These are phyloP conservation scores for Conringia planisiliqua DNA, from an alignment of 345 rosid species.

Conservation along the genomic window DNA sequence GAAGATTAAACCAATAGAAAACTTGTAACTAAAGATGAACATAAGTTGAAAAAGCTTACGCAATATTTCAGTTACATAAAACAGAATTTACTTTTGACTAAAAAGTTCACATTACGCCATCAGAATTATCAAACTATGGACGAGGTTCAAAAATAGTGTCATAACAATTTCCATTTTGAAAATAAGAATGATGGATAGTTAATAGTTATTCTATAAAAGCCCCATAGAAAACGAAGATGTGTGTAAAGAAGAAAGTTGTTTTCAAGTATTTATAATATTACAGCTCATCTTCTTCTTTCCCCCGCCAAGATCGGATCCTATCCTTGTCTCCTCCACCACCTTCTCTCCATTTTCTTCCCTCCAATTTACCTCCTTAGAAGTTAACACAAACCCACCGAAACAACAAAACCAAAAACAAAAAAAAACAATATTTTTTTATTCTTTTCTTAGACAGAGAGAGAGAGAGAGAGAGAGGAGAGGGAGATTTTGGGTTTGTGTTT, in stretches of 20 bases:
- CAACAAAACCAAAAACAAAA: background rate
- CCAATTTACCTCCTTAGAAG: slow-evolving; percentile 12
- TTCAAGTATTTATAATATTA: background rate
- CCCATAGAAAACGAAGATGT: background rate
- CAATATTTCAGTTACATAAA: background rate
- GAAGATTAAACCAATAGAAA: background rate
- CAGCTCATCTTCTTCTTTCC: slow-evolving; percentile 27
- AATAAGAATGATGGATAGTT: background rate
- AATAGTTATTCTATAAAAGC: background rate
- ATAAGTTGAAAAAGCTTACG: background rate
- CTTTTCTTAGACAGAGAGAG: slow-evolving; percentile 4
- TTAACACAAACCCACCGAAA: slow-evolving; percentile 22
- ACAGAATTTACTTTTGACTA: background rate
- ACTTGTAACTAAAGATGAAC: background rate
- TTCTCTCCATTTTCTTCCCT: slow-evolving; percentile 30
- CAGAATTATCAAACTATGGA: slow-evolving; percentile 10
- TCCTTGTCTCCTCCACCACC: slow-evolving; percentile 29
- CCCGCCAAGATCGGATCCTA: slow-evolving; percentile 25
- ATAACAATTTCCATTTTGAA: too few species aligned
- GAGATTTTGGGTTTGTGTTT: slow-evolving; percentile 23
- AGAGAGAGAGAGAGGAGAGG: slow-evolving; percentile 1
- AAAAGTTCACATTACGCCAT: background rate
- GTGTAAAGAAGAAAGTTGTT: slow-evolving; percentile 6
- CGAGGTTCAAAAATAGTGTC: background rate
- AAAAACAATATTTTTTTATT: background rate